Percentiles rank a stretch among this genome's conserved stretches.
Evolutionary conservation across 192 early-diverging fungal species (phyloP).

Genomic region (Coemansia sp.): DNA sequence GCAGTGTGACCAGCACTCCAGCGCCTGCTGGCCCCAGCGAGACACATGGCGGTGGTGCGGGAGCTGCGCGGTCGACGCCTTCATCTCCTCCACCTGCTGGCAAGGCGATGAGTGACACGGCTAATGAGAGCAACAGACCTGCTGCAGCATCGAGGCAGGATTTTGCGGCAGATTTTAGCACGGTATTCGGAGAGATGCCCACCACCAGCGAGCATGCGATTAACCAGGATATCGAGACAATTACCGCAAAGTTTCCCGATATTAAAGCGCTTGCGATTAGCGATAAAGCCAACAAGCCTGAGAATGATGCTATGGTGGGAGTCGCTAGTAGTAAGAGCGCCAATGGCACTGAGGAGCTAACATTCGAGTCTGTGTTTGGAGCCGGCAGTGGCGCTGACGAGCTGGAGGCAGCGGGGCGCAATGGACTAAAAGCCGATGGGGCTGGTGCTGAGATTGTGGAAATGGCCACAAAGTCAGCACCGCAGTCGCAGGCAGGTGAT

Average conservation of each 20-base stretch:
- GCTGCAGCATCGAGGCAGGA: constrained; percentile 5
- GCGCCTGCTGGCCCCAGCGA: constrained; percentile 19
- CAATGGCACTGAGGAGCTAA: constrained; percentile 21
- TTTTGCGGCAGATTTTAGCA: constrained; percentile 45
- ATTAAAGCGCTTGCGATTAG: constrained; percentile 29
- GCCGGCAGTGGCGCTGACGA: constrained; percentile 8
- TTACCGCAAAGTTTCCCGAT: constrained; percentile 51
- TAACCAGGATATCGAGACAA: constrained; percentile 43
- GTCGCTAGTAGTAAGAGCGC: not conserved
- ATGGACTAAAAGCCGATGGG: constrained; percentile 6
- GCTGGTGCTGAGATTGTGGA: not conserved
- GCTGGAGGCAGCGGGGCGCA: not conserved
- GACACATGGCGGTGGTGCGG: not conserved
- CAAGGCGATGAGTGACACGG: not conserved
- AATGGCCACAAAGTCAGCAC: not conserved
- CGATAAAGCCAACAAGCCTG: not conserved
- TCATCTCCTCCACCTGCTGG: constrained; percentile 17
- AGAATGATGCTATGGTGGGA: not conserved
- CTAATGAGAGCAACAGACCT: not conserved
- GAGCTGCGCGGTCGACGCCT: constrained; percentile 20
- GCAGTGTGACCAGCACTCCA: constrained; percentile 49
- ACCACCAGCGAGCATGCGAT: constrained; percentile 24
- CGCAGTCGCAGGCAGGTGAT: constrained; percentile 1
- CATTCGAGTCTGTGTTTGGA: constrained; percentile 54
- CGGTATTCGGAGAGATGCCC: constrained; percentile 38